phyloP scores from a whole-genome alignment of 805 yeast species.

The Candida alai region DNA sequence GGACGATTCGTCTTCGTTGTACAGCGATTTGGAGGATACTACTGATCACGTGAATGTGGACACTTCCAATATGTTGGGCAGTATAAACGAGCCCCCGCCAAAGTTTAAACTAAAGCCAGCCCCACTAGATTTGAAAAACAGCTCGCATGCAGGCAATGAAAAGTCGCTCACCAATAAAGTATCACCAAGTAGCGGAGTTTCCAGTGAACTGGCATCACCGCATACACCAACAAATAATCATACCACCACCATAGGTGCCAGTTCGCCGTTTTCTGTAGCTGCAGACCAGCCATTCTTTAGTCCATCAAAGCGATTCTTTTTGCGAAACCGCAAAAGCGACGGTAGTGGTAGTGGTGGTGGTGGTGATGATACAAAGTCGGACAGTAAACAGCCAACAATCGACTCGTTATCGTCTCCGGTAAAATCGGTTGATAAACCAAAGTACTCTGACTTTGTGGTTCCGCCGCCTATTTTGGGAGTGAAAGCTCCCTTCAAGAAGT shows the following conservation, averaged over 20 bases:
- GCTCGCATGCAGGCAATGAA: background rate
- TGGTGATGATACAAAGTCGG: slow-evolving; percentile 5
- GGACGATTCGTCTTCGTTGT: slow-evolving; percentile 26
- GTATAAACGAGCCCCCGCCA: slow-evolving; percentile 1
- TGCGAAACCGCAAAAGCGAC: slow-evolving; percentile 20
- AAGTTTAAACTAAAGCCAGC: slow-evolving; percentile 6
- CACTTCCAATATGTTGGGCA: slow-evolving; percentile 14
- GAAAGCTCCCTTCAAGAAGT: background rate
- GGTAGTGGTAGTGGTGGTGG: slow-evolving; percentile 4
- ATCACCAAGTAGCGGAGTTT: background rate
- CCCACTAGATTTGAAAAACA: slow-evolving; percentile 7
- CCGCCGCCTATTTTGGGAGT: slow-evolving; percentile 36
- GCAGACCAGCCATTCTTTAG: slow-evolving; percentile 25
- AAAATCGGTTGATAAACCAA: slow-evolving; percentile 1
- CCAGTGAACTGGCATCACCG: slow-evolving; percentile 11
- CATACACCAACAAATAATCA: slow-evolving; percentile 24
- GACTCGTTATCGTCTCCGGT: slow-evolving; percentile 22
- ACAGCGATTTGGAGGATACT: slow-evolving; percentile 16
- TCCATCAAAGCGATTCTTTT: slow-evolving; percentile 36
- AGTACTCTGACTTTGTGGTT: slow-evolving; percentile 25
- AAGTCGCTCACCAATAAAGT: background rate
- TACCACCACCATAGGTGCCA: slow-evolving; percentile 35
- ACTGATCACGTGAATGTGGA: slow-evolving; percentile 5
- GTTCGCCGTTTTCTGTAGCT: slow-evolving; percentile 30
- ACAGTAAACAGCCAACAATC: slow-evolving; percentile 27